Base-by-base conservation (phyloP, 1,139 yeast genomes). In the Saccharomyces pastorianus region DNA sequence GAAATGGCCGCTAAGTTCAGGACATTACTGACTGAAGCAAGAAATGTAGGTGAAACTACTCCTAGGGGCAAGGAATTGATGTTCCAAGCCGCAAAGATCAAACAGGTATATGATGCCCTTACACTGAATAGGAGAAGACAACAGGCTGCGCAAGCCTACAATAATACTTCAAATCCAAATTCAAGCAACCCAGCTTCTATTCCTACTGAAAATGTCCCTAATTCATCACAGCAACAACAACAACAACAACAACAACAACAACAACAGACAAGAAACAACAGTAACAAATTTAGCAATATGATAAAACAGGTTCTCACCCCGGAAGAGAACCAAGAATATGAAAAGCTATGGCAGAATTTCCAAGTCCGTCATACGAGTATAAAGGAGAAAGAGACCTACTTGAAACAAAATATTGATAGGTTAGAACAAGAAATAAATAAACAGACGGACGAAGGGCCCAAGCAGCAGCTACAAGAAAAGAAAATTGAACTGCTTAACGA, bases 1-100 rank as follows among this genome's bases (percentile, higher is more conserved):
- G 84, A 82, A 65, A 73, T 88, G 57, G 78, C 85, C 17, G 74
- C 71, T 55, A 80, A 79, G 59, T 82, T 85, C 61, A 83, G 80
- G 58, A 75, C 78, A 49, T 90, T 84, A 63, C 77, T 83, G 53
- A 81, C 80, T 41, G 79, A 80, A 59, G 95, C 90, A 1, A 80
- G 80, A 61, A 67, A 69, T 46, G 72, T 76, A 0, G 85, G 85
- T 6, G 70, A 73, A 11, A 84, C 82, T 51, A 79, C 87, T 6
- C 84, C 81, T 0, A 83, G 80, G 60, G 93, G 91, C n/a, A 81
- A 81, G 65, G 83, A 79, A 61, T 88, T 85, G 64, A 73, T 80
- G 60, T 74, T 76, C 58, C 83, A 82, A 57, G 95, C 93, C 2
- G 86, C 86, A 55, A 80, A 80, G 55, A 82, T 88, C 61, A 68